These are phyloP conservation scores for Cryptosporidium andersoni DNA, from an alignment of 169 alveolate species.

Conservation along the genomic window DNA sequence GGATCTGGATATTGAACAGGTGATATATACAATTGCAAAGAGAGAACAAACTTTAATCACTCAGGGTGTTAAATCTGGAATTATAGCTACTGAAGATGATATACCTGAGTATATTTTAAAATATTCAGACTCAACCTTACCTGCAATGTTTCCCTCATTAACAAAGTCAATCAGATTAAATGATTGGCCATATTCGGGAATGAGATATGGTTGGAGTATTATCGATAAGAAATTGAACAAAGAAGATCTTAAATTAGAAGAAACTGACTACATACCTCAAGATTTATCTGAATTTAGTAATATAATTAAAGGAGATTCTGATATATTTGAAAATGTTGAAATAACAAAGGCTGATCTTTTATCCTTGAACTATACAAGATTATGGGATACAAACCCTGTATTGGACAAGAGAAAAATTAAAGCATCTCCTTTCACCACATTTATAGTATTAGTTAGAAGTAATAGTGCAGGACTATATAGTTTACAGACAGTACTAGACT, in stretches of 20 bases:
- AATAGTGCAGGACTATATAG: constrained; percentile 26
- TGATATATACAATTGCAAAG: constrained; percentile 25
- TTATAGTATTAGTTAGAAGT: constrained; percentile 40
- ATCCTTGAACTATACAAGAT: constrained; percentile 5
- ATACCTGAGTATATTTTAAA: constrained; percentile 37
- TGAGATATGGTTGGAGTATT: constrained; percentile 31
- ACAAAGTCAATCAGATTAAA: constrained; percentile 53
- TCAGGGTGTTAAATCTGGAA: constrained; percentile 29
- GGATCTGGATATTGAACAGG: constrained; percentile 21
- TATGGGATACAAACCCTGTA: constrained; percentile 63
- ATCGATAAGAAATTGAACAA: constrained; percentile 22
- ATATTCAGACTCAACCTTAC: constrained; percentile 1
- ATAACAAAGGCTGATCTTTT: constrained; percentile 10
- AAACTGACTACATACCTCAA: neutral
- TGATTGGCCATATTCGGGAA: constrained; percentile 58
- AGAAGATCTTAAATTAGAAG: neutral
- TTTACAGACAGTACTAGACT: constrained; percentile 20
- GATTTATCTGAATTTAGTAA: neutral
- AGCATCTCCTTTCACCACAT: constrained; percentile 53
- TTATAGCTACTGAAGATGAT: constrained; percentile 9
- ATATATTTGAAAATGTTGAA: neutral
- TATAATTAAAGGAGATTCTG: neutral
- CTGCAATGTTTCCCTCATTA: constrained; percentile 61
- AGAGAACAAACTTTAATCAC: constrained; percentile 36
- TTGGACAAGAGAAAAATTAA: constrained; percentile 21